Percentiles rank a stretch among this genome's conserved stretches.
These are phyloP conservation scores for Zelonia costaricensis DNA, from an alignment of 208 protist genomes.

Conservation along the genomic window DNA sequence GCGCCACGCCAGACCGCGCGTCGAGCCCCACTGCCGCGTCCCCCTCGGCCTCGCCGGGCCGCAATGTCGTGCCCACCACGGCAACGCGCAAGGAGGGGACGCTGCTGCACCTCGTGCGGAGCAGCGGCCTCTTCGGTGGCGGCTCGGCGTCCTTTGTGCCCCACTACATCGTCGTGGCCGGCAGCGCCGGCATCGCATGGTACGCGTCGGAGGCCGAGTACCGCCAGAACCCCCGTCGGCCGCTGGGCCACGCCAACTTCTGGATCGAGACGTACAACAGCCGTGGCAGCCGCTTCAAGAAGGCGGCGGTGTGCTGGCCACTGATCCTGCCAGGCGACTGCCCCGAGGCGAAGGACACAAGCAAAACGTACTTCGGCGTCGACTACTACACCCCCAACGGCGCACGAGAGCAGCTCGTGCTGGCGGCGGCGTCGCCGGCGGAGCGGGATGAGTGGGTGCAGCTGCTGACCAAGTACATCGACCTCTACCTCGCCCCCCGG, in stretches of 20 bases:
- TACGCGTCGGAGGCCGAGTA: slow-evolving; percentile 37
- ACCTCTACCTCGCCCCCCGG: slow-evolving; percentile 53
- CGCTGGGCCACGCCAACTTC: slow-evolving; percentile 42
- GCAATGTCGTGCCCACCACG: slow-evolving; percentile 1
- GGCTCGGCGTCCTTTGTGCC: slow-evolving; percentile 31
- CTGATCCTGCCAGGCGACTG: slow-evolving; percentile 63
- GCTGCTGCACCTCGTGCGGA: slow-evolving; percentile 45
- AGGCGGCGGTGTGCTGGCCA: slow-evolving; percentile 69
- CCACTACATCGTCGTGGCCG: slow-evolving; percentile 61
- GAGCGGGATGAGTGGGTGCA: slow-evolving; percentile 66
- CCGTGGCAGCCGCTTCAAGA: slow-evolving; percentile 68
- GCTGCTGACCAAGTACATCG: slow-evolving; percentile 69
- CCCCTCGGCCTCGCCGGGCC: neutral
- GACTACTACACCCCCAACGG: slow-evolving; percentile 47
- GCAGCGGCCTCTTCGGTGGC: slow-evolving; percentile 16
- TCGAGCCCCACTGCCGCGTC: neutral
- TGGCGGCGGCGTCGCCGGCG: slow-evolving; percentile 30
- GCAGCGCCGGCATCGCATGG: slow-evolving; percentile 41
- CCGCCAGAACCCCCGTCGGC: slow-evolving; percentile 9
- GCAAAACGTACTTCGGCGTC: slow-evolving; percentile 53
- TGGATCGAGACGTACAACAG: slow-evolving; percentile 59
- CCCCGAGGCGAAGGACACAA: slow-evolving; percentile 36
- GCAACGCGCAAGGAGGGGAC: slow-evolving; percentile 39
- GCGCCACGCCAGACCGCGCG: neutral
- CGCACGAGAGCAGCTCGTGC: slow-evolving; percentile 32